These are phyloP conservation scores for Calamus simplicifolius DNA, from an alignment of 176 grass and related monocot species.

Conservation along the genomic window DNA sequence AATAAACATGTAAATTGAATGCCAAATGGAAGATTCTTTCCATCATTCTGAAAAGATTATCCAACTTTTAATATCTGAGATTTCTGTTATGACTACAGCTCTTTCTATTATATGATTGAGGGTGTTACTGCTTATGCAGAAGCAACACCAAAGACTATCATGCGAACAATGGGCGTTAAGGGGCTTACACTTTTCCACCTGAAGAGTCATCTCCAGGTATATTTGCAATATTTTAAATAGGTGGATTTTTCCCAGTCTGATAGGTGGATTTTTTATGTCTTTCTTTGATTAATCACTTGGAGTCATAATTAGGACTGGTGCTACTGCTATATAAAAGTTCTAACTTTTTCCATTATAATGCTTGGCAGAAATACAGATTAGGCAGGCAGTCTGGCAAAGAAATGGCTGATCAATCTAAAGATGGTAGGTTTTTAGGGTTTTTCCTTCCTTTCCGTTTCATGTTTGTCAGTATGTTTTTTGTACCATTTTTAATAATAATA, in stretches of 20 bases:
- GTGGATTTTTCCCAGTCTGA: too few species aligned
- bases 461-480: background rate
- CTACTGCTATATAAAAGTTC: background rate
- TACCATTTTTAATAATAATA: too few species aligned
- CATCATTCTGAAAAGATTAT: too few species aligned
- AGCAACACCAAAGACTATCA: conserved; percentile 97
- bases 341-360: conserved; percentile 9
- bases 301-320: too few species aligned
- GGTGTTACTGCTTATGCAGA: conserved; percentile 32
- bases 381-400: conserved; percentile 96
- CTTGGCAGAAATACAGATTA: conserved; percentile 89
- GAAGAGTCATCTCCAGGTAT: conserved; percentile 99
- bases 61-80: too few species aligned
- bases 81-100: too few species aligned
- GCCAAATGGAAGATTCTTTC: too few species aligned
- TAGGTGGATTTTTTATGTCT: too few species aligned
- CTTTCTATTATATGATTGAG: conserved; percentile 8
- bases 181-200: conserved; percentile 94
- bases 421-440: conserved; percentile 44
- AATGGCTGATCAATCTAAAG: conserved; percentile 76
- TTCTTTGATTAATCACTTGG: too few species aligned
- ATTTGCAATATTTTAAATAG: background rate
- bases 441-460: conserved; percentile 5
- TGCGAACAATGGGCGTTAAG: conserved; percentile 98
- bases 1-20: too few species aligned